These are phyloP conservation scores for Fusarium mangiferae DNA, from an alignment of 2,329 filamentous ascomycete genomes.

Conservation along the genomic window DNA sequence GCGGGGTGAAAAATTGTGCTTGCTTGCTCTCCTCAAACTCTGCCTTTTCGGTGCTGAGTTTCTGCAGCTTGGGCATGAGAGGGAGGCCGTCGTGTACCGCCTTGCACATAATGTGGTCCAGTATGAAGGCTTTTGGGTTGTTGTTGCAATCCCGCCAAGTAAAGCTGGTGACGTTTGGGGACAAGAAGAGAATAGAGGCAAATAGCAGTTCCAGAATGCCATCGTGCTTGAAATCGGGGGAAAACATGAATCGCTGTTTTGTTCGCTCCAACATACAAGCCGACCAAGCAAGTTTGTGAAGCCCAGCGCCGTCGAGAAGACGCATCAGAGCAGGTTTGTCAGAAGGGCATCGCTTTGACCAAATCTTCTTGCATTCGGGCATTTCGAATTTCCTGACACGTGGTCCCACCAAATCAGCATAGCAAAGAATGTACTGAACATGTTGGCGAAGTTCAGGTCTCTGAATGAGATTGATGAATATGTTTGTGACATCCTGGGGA, in stretches of 20 bases:
- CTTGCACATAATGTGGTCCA: conserved; percentile 1
- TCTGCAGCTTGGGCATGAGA: conserved; percentile 16
- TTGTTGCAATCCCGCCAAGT: conserved; percentile 21
- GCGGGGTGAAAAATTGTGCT: conserved; percentile 25
- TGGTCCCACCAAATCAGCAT: neutral
- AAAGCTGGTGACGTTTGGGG: conserved; percentile 22
- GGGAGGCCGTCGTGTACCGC: neutral
- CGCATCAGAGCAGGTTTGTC: conserved; percentile 14
- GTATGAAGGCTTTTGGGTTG: conserved; percentile 12
- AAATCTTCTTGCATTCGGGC: conserved; percentile 3
- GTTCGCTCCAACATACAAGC: conserved; percentile 17
- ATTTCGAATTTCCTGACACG: neutral
- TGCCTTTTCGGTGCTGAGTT: conserved; percentile 15
- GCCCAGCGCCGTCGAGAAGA: conserved; percentile 3
- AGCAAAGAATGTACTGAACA: conserved; percentile 16
- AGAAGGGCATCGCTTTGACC: conserved; percentile 8
- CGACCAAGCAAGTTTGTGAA: conserved; percentile 17
- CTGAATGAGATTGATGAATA: conserved; percentile 23
- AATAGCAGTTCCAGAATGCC: conserved; percentile 28
- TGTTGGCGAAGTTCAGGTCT: conserved; percentile 25
- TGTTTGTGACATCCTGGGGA: conserved; percentile 9
- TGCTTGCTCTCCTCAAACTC: neutral
- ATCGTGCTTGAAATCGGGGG: conserved; percentile 26
- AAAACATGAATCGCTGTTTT: conserved; percentile 25
- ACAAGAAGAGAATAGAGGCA: conserved; percentile 16